Evolutionary conservation across 306 rosid genomes (phyloP).

Genomic region (Sesbania bispinosa): DNA sequence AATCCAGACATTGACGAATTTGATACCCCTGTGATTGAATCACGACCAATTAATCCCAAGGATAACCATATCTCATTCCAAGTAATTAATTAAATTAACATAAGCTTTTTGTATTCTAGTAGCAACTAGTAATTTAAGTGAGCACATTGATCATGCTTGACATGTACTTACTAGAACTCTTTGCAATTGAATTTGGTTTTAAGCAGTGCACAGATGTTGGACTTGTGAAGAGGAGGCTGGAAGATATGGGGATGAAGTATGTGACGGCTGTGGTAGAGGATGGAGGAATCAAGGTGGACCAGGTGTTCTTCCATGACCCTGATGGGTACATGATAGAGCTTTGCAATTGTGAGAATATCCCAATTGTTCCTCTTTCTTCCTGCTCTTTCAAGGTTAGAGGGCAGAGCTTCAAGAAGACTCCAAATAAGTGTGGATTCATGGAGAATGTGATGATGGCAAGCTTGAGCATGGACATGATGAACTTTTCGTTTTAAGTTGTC

Average conservation of each 20-base stretch:
- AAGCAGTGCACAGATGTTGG: slow-evolving; percentile 78
- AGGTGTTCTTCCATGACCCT: slow-evolving; percentile 86
- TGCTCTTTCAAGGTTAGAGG: slow-evolving; percentile 55
- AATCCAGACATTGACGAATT: slow-evolving; percentile 55
- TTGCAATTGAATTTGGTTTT: too few species aligned
- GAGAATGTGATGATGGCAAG: slow-evolving; percentile 82
- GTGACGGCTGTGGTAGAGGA: slow-evolving; percentile 75
- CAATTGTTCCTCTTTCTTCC: slow-evolving; percentile 60
- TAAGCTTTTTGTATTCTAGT: too few species aligned
- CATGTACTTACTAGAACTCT: neutral
- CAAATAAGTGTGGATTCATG: slow-evolving; percentile 69
- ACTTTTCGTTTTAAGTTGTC: slow-evolving; percentile 53
- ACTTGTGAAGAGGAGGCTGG: slow-evolving; percentile 65
- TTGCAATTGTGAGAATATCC: slow-evolving; percentile 76
- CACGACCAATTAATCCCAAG: slow-evolving; percentile 66
- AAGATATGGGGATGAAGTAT: slow-evolving; percentile 67
- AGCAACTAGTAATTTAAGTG: too few species aligned
- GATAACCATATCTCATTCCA: slow-evolving; percentile 87
- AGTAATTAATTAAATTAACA: too few species aligned
- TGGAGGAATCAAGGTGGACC: slow-evolving; percentile 57
- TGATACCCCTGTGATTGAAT: slow-evolving; percentile 32
- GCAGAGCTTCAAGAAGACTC: slow-evolving; percentile 50
- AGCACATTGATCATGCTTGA: neutral
- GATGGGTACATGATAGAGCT: slow-evolving; percentile 86
- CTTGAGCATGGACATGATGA: slow-evolving; percentile 78